Percentiles rank a stretch among this genome's conserved stretches.
These are phyloP conservation scores for Neofusicoccum cordaticola DNA, from an alignment of 2,329 filamentous ascomycete genomes.

Conservation along the genomic window DNA sequence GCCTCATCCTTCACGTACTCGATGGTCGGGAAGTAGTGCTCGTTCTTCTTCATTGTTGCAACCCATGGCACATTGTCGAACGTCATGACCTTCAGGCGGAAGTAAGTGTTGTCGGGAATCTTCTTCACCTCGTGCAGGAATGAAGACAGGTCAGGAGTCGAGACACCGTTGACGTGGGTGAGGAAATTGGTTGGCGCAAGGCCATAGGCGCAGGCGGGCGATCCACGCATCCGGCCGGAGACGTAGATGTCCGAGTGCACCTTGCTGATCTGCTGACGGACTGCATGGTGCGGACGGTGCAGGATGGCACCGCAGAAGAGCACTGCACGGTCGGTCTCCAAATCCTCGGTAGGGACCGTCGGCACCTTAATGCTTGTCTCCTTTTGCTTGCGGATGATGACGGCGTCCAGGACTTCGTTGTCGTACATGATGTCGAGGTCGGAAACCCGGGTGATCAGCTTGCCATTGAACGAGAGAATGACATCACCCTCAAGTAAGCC, in stretches of 20 bases:
- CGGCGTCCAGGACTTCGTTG: constrained; percentile 75
- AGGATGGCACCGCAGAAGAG: constrained; percentile 94
- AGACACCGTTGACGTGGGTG: constrained; percentile 86
- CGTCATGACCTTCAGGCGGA: constrained; percentile 93
- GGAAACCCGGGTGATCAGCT: constrained; percentile 87
- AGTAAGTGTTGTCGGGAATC: constrained; percentile 97
- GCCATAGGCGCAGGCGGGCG: constrained; percentile 83
- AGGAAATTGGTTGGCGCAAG: constrained; percentile 97
- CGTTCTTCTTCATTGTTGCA: constrained; percentile 99
- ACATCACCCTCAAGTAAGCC: constrained; percentile 87
- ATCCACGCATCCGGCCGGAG: constrained; percentile 72
- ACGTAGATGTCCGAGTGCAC: constrained; percentile 96
- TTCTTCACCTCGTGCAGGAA: constrained; percentile 80
- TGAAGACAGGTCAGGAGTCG: constrained; percentile 75
- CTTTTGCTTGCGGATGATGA: constrained; percentile 80
- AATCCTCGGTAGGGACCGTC: constrained; percentile 82
- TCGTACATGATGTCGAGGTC: constrained; percentile 97
- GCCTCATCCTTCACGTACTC: constrained; percentile 60
- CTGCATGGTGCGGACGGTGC: constrained; percentile 91
- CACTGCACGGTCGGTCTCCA: constrained; percentile 89
- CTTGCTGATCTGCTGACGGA: constrained; percentile 95
- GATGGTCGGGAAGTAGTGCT: constrained; percentile 80
- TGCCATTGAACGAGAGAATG: constrained; percentile 83
- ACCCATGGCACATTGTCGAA: constrained; percentile 99
- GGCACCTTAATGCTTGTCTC: constrained; percentile 74